Evolutionary conservation across 1,139 yeast genomes (phyloP).

Genomic region (Taiozyma sp.): DNA sequence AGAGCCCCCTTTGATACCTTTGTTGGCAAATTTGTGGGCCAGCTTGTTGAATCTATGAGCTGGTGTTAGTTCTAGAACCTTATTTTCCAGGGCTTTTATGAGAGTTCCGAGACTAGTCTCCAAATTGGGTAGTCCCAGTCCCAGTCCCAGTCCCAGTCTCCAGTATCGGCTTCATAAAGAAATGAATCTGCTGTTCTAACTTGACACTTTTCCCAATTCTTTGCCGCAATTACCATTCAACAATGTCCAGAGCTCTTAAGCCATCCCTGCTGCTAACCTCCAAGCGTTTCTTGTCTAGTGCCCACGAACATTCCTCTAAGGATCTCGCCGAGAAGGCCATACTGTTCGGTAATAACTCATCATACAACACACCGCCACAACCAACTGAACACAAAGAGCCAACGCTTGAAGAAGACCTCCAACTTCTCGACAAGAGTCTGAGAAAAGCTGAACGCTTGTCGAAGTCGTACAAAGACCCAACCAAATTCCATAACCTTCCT

Average conservation of each 20-base stretch:
- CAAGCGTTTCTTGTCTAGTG: constrained; percentile 9
- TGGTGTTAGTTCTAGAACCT: neutral
- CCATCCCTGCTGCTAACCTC: neutral
- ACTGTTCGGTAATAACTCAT: constrained; percentile 7
- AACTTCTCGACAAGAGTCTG: constrained; percentile 28
- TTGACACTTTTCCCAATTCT: neutral
- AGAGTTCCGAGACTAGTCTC: neutral
- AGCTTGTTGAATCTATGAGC: neutral
- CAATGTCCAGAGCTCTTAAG: neutral
- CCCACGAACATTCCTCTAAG: constrained; percentile 17
- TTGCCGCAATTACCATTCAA: neutral
- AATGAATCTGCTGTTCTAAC: neutral
- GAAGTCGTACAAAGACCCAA: constrained; percentile 34
- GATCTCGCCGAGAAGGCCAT: constrained; percentile 17
- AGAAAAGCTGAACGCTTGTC: constrained; percentile 29
- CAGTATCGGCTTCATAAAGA: neutral
- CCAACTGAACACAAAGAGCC: neutral
- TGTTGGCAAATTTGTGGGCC: neutral
- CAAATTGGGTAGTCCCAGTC: neutral
- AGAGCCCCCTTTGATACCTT: neutral
- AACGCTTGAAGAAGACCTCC: constrained; percentile 18
- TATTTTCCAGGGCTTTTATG: neutral
- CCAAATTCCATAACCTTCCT: constrained; percentile 44
- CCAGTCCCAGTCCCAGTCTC: neutral
- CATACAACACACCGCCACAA: neutral